These are phyloP conservation scores for Flaveria linearis DNA, from an alignment of 129 eudicot species.

Conservation along the genomic window DNA sequence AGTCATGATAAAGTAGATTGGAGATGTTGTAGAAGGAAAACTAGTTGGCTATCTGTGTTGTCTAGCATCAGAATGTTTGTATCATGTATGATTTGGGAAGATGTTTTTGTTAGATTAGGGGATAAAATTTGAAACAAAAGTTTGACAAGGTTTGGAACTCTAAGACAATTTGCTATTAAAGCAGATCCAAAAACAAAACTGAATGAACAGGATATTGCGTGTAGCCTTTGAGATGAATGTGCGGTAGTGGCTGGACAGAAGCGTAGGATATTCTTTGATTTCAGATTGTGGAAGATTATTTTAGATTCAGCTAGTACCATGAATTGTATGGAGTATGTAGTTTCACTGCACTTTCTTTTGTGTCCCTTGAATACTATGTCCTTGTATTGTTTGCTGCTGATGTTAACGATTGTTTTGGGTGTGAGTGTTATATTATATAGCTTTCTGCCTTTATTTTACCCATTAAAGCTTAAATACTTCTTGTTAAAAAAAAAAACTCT, in stretches of 20 bases:
- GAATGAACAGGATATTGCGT: not conserved
- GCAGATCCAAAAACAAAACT: not conserved
- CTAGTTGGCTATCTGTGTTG: slow-evolving; percentile 15
- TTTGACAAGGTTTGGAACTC: not conserved
- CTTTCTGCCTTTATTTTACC: not conserved
- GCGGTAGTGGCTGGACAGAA: not conserved
- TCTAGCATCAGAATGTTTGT: not conserved
- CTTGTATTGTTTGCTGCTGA: slow-evolving; percentile 16
- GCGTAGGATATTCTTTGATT: not conserved
- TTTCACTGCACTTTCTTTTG: not conserved
- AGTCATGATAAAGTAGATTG: not conserved
- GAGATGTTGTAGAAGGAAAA: not conserved
- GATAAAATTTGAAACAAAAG: not conserved
- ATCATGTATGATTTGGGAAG: not conserved
- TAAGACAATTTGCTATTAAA: not conserved
- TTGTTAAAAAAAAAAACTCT: not conserved
- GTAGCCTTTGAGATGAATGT: not conserved
- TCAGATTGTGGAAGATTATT: not conserved
- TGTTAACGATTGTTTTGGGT: not conserved
- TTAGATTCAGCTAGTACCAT: slow-evolving; percentile 12
- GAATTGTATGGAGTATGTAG: not conserved
- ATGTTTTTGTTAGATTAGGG: not conserved
- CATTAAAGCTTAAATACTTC: not conserved
- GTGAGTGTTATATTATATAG: not conserved
- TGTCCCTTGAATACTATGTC: not conserved